These are phyloP conservation scores for Penicillium sp. DNA, from an alignment of 2,329 filamentous ascomycete species.

Conservation along the genomic window DNA sequence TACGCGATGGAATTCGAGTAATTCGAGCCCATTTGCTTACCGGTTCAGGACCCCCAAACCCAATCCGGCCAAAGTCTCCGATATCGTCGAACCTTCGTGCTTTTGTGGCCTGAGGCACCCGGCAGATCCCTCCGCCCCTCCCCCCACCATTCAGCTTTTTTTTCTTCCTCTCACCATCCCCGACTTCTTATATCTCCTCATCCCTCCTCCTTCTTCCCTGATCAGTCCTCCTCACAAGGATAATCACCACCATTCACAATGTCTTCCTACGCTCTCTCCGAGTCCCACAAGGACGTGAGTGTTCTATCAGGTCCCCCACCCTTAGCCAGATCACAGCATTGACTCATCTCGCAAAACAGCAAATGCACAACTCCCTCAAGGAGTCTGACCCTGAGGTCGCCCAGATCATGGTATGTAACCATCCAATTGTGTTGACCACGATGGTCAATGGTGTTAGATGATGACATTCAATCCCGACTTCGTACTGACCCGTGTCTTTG, in stretches of 20 bases:
- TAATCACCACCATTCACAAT: conserved; percentile 40
- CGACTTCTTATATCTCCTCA: conserved; percentile 20
- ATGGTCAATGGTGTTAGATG: not conserved
- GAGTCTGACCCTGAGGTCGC: conserved; percentile 94
- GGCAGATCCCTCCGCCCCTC: conserved; percentile 30
- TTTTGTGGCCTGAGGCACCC: conserved; percentile 26
- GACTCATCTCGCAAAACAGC: conserved; percentile 60
- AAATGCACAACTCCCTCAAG: conserved; percentile 94
- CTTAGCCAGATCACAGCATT: conserved; percentile 33
- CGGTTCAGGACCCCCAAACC: conserved; percentile 13
- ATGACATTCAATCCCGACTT: not conserved
- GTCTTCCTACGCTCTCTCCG: conserved; percentile 67
- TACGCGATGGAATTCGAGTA: conserved; percentile 2
- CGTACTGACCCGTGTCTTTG: conserved; percentile 40
- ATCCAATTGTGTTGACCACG: conserved; percentile 12
- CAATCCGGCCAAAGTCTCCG: conserved; percentile 27
- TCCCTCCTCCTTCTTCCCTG: conserved; percentile 16
- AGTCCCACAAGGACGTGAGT: conserved; percentile 70
- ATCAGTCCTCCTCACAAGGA: conserved; percentile 19
- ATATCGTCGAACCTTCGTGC: conserved; percentile 19
- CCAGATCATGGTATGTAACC: conserved; percentile 82
- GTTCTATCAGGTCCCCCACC: conserved; percentile 20
- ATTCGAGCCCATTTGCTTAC: not conserved
- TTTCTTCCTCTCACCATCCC: conserved; percentile 17
- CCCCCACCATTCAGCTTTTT: conserved; percentile 30